These are phyloP conservation scores for Beauveria sp. DNA, from an alignment of 2,329 filamentous ascomycete species.

Conservation along the genomic window DNA sequence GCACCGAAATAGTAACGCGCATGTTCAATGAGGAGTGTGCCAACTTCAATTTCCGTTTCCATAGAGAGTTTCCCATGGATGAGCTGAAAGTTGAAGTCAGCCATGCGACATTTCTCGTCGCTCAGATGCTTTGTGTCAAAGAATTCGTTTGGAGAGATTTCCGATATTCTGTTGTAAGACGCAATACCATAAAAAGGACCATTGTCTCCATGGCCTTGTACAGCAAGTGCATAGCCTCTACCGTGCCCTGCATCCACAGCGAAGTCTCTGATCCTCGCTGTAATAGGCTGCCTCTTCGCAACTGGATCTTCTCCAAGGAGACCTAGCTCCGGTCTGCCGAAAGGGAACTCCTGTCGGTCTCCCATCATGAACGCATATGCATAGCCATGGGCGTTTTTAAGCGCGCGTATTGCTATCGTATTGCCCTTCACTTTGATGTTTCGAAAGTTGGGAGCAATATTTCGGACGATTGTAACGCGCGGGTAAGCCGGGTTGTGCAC, in stretches of 20 bases:
- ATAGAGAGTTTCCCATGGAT: not conserved
- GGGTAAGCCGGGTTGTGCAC: not conserved
- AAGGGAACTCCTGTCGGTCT: not conserved
- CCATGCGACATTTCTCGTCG: not conserved
- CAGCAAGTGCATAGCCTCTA: not conserved
- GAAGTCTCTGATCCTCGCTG: not conserved
- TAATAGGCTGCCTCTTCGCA: not conserved
- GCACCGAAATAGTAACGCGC: not conserved
- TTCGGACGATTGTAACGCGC: not conserved
- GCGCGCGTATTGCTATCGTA: not conserved
- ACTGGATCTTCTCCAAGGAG: not conserved
- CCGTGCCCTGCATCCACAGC: not conserved
- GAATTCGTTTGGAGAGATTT: not conserved
- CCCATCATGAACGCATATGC: not conserved
- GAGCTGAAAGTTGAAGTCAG: slow-evolving; percentile 3
- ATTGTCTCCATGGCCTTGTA: not conserved
- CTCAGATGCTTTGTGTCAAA: not conserved
- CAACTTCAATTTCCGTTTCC: not conserved
- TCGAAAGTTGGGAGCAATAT: not conserved
- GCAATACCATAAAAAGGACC: not conserved
- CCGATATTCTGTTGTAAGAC: not conserved
- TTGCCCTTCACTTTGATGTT: not conserved
- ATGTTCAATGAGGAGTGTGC: not conserved
- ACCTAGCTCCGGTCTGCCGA: not conserved
- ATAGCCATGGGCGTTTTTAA: not conserved